Evolutionary conservation across 176 grass and related monocot genomes (phyloP).

Genomic region (Carex myosuroides): DNA sequence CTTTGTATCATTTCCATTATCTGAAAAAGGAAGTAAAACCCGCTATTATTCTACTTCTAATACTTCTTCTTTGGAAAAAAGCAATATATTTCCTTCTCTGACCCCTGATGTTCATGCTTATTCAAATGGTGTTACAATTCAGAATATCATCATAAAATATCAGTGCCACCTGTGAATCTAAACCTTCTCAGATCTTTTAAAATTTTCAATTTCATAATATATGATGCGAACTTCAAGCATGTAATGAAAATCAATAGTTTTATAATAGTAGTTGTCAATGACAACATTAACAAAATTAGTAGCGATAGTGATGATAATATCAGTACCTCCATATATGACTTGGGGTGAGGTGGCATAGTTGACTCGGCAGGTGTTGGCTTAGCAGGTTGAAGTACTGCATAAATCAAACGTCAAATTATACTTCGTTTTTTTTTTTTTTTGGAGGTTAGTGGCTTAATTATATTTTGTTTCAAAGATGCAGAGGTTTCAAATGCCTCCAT

Average conservation of each 20-base stretch:
- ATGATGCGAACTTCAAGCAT: background rate
- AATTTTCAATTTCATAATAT: background rate
- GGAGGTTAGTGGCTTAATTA: too few species aligned
- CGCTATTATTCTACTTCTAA: background rate
- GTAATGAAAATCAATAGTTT: background rate
- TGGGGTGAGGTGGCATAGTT: slow-evolving; percentile 10
- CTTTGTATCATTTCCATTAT: slow-evolving; percentile 25
- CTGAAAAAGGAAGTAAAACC: slow-evolving; percentile 1
- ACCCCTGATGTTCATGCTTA: background rate
- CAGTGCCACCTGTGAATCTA: background rate
- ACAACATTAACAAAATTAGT: background rate
- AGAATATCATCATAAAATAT: background rate
- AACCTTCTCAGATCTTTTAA: background rate
- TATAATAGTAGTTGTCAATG: background rate
- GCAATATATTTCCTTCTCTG: background rate
- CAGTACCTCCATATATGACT: slow-evolving; percentile 25
- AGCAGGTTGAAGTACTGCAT: slow-evolving; percentile 1
- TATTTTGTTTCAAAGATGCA: slow-evolving; percentile 3
- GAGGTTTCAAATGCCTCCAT: background rate
- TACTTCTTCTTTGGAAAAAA: background rate
- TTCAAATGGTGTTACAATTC: background rate
- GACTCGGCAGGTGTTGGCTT: background rate
- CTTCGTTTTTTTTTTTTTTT: background rate
- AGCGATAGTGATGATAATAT: background rate
- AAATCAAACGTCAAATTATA: background rate